phyloP scores from a whole-genome alignment of 2,329 filamentous ascomycete species.

The Peltaster fructicola region DNA sequence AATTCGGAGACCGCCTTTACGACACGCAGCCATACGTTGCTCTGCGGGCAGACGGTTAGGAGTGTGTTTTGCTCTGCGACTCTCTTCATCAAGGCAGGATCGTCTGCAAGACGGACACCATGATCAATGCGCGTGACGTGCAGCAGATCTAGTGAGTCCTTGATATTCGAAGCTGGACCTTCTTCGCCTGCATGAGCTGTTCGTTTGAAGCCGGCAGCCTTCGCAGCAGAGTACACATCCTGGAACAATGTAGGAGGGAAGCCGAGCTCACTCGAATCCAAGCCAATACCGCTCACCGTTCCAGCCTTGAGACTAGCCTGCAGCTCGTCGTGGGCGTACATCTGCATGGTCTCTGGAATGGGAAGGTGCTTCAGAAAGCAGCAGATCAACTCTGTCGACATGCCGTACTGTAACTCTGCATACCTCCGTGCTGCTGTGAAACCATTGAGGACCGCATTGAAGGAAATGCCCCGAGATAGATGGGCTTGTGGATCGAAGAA shows the following conservation, averaged over 20 bases:
- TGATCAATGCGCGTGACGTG: conserved; percentile 55
- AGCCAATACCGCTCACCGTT: conserved; percentile 43
- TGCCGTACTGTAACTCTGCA: conserved; percentile 44
- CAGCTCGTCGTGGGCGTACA: conserved; percentile 27
- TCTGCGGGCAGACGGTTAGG: conserved; percentile 55
- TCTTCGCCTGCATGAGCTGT: conserved; percentile 67
- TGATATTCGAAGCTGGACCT: conserved; percentile 49
- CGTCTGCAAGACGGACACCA: conserved; percentile 47
- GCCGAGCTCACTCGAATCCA: conserved; percentile 41
- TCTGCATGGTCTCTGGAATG: conserved; percentile 34
- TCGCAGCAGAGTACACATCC: conserved; percentile 40
- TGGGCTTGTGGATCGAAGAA: conserved; percentile 74
- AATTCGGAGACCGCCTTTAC: conserved; percentile 35
- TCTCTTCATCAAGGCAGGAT: conserved; percentile 38
- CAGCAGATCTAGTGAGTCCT: conserved; percentile 43
- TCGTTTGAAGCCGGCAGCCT: conserved; percentile 35
- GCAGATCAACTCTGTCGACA: conserved; percentile 49
- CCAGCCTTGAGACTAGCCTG: conserved; percentile 30
- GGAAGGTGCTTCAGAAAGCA: conserved; percentile 58
- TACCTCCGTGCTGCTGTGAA: conserved; percentile 42
- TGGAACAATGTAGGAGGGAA: conserved; percentile 38
- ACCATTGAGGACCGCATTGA: conserved; percentile 46
- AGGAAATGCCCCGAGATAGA: conserved; percentile 42
- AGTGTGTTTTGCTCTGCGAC: conserved; percentile 41
- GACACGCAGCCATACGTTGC: conserved; percentile 49